Evolutionary conservation across 768 basidiomycete species (phyloP).

Genomic region (Plicaturopsis crispa): DNA sequence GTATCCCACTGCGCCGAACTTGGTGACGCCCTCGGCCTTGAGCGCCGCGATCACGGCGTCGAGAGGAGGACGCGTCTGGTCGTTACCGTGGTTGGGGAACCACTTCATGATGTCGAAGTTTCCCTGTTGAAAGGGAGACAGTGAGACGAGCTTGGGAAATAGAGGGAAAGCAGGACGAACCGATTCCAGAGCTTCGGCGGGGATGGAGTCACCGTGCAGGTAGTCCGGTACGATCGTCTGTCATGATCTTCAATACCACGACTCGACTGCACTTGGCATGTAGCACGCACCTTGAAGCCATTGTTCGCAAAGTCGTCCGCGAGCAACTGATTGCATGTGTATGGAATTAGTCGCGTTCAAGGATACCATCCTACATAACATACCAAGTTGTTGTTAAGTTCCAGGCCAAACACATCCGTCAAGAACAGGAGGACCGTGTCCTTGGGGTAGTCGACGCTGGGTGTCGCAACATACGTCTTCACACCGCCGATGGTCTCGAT

Average conservation of each 20-base stretch:
- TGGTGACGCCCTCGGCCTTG: constrained; percentile 25
- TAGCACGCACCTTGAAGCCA: constrained; percentile 28
- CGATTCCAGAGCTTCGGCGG: constrained; percentile 15
- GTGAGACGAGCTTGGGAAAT: no score
- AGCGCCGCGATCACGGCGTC: constrained; percentile 25
- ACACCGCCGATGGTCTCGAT: constrained; percentile 26
- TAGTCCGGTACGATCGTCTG: constrained; percentile 26
- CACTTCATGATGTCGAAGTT: no score
- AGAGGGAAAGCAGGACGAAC: no score
- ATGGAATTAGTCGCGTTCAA: constrained; percentile 1
- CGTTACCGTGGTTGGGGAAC: no score
- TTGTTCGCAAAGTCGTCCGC: constrained; percentile 35
- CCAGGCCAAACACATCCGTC: constrained; percentile 28
- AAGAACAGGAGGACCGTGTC: constrained; percentile 34
- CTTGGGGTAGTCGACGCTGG: constrained; percentile 28
- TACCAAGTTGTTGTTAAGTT: constrained; percentile 24
- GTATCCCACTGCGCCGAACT: constrained; percentile 27
- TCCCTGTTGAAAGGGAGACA: no score
- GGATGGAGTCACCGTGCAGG: constrained; percentile 25
- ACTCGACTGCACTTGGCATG: no score
- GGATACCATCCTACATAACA: not conserved
- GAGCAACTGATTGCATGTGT: constrained; percentile 26
- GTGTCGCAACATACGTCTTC: constrained; percentile 32
- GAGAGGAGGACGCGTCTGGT: constrained; percentile 21
- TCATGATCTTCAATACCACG: no score